These are phyloP conservation scores for Aspergillus melleus DNA, from an alignment of 2,329 filamentous ascomycete species.

Conservation along the genomic window DNA sequence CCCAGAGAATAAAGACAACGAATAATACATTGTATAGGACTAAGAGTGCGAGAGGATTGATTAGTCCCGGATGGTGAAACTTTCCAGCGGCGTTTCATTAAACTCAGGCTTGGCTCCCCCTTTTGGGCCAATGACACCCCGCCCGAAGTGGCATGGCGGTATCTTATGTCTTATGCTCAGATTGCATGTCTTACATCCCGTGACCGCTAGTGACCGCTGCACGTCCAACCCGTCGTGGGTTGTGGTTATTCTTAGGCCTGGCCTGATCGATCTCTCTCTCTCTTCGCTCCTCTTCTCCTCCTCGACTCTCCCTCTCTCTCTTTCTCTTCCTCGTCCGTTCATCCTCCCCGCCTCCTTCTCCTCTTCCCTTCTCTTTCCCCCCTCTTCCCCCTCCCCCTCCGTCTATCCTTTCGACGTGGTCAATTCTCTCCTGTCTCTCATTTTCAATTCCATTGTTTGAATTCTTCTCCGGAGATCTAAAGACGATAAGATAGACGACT, in stretches of 20 bases:
- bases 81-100: constrained; percentile 13
- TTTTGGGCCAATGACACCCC: constrained; percentile 4
- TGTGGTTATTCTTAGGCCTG: constrained; percentile 17
- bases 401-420: not conserved
- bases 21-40: no score
- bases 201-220: constrained; percentile 10
- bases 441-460: not conserved
- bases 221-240: constrained; percentile 14
- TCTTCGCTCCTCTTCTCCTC: not conserved
- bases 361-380: not conserved
- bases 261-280: constrained; percentile 12
- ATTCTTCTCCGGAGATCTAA: not conserved
- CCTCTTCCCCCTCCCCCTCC: not conserved
- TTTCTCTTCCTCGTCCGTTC: not conserved
- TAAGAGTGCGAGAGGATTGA: no score
- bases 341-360: not conserved
- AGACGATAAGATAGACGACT: not conserved
- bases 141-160: not conserved
- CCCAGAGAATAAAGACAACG: no score
- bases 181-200: not conserved
- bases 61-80: constrained; percentile 2
- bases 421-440: not conserved
- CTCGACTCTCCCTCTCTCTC: not conserved
- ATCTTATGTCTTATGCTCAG: not conserved
- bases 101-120: constrained; percentile 15